Evolutionary conservation across 768 basidiomycete genomes (phyloP).

Genomic region (Pleurotus eryngii): DNA sequence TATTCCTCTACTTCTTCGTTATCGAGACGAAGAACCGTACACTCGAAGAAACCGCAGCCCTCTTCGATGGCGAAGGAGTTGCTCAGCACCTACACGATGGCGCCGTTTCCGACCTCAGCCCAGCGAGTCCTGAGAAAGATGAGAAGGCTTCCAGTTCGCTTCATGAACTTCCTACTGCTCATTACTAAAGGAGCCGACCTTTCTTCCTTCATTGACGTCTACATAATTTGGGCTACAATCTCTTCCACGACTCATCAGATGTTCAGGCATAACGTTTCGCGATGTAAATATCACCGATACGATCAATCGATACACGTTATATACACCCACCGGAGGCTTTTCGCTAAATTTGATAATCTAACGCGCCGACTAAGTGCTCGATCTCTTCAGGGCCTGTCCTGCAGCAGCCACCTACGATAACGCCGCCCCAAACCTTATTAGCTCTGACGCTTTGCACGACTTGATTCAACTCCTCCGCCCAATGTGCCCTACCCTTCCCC

Average conservation of each 20-base stretch:
- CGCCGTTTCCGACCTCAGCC: conserved; percentile 14
- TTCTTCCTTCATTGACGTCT: too few relatives aligned
- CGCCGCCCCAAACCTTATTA: conserved; percentile 7
- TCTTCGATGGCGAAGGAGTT: conserved; percentile 54
- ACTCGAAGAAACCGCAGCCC: conserved; percentile 52
- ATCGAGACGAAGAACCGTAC: conserved; percentile 47
- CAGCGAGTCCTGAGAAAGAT: conserved; percentile 15
- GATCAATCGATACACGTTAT: too few relatives aligned
- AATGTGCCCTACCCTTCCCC: not conserved
- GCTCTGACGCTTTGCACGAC: conserved; percentile 1
- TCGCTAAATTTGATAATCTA: not conserved
- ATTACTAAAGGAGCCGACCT: too few relatives aligned
- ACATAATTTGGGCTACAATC: too few relatives aligned
- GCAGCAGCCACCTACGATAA: conserved; percentile 14
- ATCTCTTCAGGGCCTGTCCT: conserved; percentile 11
- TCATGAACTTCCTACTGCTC: not conserved
- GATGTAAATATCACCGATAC: too few relatives aligned
- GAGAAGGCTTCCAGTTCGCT: not conserved
- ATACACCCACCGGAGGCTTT: too few relatives aligned
- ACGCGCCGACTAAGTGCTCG: not conserved
- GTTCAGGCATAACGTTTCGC: too few relatives aligned
- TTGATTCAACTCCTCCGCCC: conserved; percentile 9
- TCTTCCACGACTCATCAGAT: too few relatives aligned
- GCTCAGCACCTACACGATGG: conserved; percentile 17
- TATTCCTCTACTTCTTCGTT: conserved; percentile 31